Conservation (phyloP, 2,329 filamentous ascomycete species). For the Calonectria montana region DNA sequence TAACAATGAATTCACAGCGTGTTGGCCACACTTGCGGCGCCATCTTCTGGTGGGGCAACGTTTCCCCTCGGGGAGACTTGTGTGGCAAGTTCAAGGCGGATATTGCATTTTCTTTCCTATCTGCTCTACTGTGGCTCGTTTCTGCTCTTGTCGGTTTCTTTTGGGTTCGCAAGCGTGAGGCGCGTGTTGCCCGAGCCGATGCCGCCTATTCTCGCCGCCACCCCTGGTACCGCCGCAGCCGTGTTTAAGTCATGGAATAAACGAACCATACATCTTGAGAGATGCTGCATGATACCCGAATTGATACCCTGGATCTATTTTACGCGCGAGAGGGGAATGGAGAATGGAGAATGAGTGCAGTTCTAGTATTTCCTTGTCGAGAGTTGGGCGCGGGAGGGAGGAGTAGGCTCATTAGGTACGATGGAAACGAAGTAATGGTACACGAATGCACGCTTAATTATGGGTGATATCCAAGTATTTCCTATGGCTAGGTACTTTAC, state of each 20-base stretch:
- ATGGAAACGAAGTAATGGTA: slow-evolving; percentile 8
- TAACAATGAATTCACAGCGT: slow-evolving; percentile 44
- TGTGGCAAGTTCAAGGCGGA: slow-evolving; percentile 78
- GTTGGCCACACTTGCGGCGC: slow-evolving; percentile 63
- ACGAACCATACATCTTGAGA: not conserved
- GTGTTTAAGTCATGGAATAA: slow-evolving; percentile 49
- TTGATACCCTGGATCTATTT: not conserved
- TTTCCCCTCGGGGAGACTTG: slow-evolving; percentile 59
- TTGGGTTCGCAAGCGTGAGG: slow-evolving; percentile 59
- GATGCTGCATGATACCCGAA: slow-evolving; percentile 12
- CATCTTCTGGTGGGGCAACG: slow-evolving; percentile 69
- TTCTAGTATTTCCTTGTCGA: not conserved
- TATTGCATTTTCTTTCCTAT: slow-evolving; percentile 78
- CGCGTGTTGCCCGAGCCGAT: slow-evolving; percentile 48
- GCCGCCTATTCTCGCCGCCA: slow-evolving; percentile 44
- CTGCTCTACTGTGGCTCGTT: slow-evolving; percentile 76
- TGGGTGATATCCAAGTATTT: not conserved
- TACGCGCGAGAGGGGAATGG: not conserved
- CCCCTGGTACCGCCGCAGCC: slow-evolving; percentile 57
- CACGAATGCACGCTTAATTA: not conserved
- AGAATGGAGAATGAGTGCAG: not conserved
- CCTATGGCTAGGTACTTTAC: not conserved
- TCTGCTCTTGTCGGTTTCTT: slow-evolving; percentile 69
- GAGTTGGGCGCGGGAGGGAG: not conserved
- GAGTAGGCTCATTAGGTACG: not conserved